Percentiles rank a stretch among this genome's conserved stretches.
These are phyloP conservation scores for Talaromyces pinophilus DNA, from an alignment of 2,329 filamentous ascomycete species.

Conservation along the genomic window DNA sequence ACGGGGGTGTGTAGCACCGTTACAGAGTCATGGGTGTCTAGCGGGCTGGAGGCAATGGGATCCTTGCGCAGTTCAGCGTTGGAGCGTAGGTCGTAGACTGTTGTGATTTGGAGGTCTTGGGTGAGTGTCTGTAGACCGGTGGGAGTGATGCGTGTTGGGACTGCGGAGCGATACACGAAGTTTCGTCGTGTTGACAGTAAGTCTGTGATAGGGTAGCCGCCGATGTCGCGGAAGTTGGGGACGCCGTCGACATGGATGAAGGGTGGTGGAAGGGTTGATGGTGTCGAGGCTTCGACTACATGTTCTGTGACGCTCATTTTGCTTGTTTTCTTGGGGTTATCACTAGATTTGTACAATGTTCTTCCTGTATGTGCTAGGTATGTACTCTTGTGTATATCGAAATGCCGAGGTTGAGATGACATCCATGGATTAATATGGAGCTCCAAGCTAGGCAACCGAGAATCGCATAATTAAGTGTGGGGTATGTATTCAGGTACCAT, in stretches of 20 bases:
- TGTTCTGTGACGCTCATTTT: constrained; percentile 2
- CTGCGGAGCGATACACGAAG: constrained; percentile 68
- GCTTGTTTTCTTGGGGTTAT: neutral
- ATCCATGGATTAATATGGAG: neutral
- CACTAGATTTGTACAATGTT: neutral
- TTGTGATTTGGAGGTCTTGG: constrained; percentile 58
- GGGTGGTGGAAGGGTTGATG: constrained; percentile 5
- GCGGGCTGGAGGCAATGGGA: constrained; percentile 38
- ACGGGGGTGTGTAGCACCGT: constrained; percentile 63
- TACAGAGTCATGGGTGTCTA: constrained; percentile 46
- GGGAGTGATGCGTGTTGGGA: constrained; percentile 61
- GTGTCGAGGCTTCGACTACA: neutral
- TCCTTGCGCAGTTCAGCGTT: constrained; percentile 44
- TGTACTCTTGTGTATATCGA: neutral
- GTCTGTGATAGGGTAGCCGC: constrained; percentile 55
- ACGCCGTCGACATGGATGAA: constrained; percentile 54
- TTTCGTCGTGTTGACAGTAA: constrained; percentile 31
- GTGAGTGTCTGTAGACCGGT: constrained; percentile 56
- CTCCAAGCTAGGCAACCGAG: neutral
- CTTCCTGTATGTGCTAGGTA: neutral
- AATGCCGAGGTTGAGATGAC: constrained; percentile 12
- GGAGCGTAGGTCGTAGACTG: constrained; percentile 70
- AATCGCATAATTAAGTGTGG: neutral
- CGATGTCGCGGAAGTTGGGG: constrained; percentile 68
- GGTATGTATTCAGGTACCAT: neutral